phyloP scores from a whole-genome alignment of 1,284 basidiomycete species.

The Naganishia sp. region DNA sequence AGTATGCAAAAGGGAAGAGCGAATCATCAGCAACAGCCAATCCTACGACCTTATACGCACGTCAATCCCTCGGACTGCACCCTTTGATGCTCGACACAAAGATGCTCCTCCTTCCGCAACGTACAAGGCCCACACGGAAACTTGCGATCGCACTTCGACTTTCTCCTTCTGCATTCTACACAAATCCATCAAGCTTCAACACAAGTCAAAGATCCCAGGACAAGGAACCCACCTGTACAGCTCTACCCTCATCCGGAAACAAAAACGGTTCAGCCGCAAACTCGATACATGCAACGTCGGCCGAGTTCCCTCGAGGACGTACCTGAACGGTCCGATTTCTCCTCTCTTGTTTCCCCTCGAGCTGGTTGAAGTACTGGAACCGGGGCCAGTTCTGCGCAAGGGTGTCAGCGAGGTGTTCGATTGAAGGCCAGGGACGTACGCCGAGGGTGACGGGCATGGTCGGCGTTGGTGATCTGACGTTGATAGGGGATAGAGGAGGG shows the following conservation, averaged over 20 bases:
- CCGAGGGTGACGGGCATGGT: conserved; percentile 22
- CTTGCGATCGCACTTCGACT: conserved; percentile 32
- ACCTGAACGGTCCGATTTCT: conserved; percentile 26
- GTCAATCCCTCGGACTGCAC: conserved; percentile 25
- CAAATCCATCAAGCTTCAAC: not conserved
- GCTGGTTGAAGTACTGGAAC: conserved; percentile 26
- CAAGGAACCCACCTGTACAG: conserved; percentile 18
- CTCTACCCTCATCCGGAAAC: conserved; percentile 1
- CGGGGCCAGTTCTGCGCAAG: conserved; percentile 12
- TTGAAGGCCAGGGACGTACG: not conserved
- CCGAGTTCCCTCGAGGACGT: not conserved
- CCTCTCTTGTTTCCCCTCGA: conserved; percentile 22
- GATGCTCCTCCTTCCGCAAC: conserved; percentile 22
- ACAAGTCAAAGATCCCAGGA: not conserved
- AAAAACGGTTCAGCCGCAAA: not conserved
- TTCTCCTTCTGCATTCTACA: conserved; percentile 20
- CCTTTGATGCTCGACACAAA: conserved; percentile 27
- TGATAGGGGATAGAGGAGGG: not conserved
- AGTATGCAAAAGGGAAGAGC: too few relatives aligned
- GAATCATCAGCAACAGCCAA: not conserved
- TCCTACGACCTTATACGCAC: conserved; percentile 1
- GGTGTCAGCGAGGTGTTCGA: not conserved
- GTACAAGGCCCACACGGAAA: conserved; percentile 31
- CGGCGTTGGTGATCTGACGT: not conserved
- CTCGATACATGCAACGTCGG: not conserved